Conservation (phyloP, 2,329 filamentous ascomycete genomes). For the Drechslerella stenobrocha region DNA sequence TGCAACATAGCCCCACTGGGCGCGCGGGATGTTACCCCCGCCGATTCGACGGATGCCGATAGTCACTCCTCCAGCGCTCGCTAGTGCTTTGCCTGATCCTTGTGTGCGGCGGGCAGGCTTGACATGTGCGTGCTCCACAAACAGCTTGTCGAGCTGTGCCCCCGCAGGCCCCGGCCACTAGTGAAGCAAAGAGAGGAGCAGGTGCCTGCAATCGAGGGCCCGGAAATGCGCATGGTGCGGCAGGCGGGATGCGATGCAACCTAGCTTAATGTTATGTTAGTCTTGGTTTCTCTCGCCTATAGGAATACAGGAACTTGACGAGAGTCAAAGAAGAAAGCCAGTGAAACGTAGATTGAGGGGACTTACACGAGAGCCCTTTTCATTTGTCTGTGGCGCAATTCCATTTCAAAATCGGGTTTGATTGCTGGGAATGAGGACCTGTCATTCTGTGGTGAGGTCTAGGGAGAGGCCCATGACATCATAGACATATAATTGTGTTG, state of each 20-base stretch:
- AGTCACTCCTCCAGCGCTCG: background rate
- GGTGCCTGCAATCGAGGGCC: conserved; percentile 15
- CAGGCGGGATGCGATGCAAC: conserved; percentile 19
- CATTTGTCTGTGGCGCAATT: no score
- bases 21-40: conserved; percentile 19
- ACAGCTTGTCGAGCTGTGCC: background rate
- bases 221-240: conserved; percentile 47
- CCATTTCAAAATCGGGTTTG: background rate
- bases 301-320: no score
- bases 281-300: no score
- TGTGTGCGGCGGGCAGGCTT: conserved; percentile 3
- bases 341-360: no score
- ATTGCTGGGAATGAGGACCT: background rate
- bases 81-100: background rate
- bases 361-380: no score
- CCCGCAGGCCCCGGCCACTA: no score
- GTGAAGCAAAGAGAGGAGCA: background rate
- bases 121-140: background rate
- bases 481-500: background rate
- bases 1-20: conserved; percentile 23
- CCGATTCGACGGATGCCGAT: background rate
- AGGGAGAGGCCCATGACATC: background rate
- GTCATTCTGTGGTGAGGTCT: no score
- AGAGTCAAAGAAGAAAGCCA: no score
- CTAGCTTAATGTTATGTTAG: conserved; percentile 14